phyloP scores from a whole-genome alignment of 2,329 filamentous ascomycete species.

The Fusarium proliferatum region DNA sequence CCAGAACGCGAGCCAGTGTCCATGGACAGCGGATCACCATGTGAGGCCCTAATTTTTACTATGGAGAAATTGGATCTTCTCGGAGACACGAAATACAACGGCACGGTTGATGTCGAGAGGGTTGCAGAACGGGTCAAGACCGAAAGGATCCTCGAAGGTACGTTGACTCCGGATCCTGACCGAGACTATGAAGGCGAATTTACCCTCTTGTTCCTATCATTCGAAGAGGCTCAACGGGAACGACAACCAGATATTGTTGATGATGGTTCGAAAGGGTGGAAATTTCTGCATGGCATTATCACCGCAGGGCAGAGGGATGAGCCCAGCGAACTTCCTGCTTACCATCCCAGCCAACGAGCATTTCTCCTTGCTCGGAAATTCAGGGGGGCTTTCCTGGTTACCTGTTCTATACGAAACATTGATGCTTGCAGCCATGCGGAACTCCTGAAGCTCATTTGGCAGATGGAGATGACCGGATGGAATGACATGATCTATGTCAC shows the following conservation, averaged over 20 bases:
- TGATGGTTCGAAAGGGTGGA: conserved; percentile 18
- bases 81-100: background rate
- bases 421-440: conserved; percentile 23
- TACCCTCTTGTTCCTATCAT: background rate
- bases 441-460: conserved; percentile 23
- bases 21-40: background rate
- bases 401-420: background rate
- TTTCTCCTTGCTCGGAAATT: conserved; percentile 7
- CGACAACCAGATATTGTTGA: background rate
- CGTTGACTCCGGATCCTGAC: conserved; percentile 3
- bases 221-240: background rate
- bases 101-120: background rate
- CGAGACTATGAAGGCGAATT: conserved; percentile 13
- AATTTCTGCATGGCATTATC: conserved; percentile 21
- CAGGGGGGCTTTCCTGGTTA: background rate
- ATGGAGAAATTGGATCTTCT: background rate
- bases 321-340: background rate
- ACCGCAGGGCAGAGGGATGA: background rate
- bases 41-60: background rate
- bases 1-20: background rate
- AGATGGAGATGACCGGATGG: conserved; percentile 36
- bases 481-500: conserved; percentile 44
- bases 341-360: conserved; percentile 15
- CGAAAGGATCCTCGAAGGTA: conserved; percentile 19
- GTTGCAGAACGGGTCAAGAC: conserved; percentile 12